Base-by-base conservation (phyloP, 352 stramenopile genomes). In the Thalassiosira allenii region DNA sequence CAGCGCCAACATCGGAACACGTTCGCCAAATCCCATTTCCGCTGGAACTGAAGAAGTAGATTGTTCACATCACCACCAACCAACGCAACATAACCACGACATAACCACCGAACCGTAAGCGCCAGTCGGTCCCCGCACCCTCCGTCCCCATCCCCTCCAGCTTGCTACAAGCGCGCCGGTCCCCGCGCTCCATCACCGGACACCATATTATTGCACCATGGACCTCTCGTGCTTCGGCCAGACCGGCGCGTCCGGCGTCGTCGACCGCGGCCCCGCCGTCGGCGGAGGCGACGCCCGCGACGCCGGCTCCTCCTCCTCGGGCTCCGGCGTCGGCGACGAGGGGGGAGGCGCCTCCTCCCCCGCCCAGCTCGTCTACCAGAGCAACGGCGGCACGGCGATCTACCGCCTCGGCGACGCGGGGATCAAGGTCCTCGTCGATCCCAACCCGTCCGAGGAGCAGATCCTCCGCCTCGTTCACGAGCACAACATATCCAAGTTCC, bases 401-500 rank as follows among this genome's bases (percentile, higher is more conserved):
- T 74, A 74, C 25, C 64, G 51, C 6, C 5, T n/a, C 3, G 17
- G 17, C 0, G 64, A 74, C 25, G 29, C 30, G 9, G 64, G 64
- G 17, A 64, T 74, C 32, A 74, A 74, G 40, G 51, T 74, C 33
- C 17, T 72, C 4, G 5, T 47, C 5, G 47, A 34, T 27, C 14
- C 49, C 20, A 14, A 58, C 11, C 59, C 69, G 9, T 14, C 51
- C 23, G 41, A 72, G 22, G 33, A 62, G 49, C 69, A 71, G 37
- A 29, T 72, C 20, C 6, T 32, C 8, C n/a, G 34, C 20, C 32
- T 79, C 2, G 25, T 27, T 11, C 44, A 79, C 34, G 69, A 79
- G 61, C 44, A 58, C 22, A 58, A 34, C 32, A 44, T 79, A 2
- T 71, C 57, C 0, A 37, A 40, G 6, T 66, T 33, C 43, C 25